phyloP scores from a whole-genome alignment of 208 protist species.

The Trypanosoma scelopori region DNA sequence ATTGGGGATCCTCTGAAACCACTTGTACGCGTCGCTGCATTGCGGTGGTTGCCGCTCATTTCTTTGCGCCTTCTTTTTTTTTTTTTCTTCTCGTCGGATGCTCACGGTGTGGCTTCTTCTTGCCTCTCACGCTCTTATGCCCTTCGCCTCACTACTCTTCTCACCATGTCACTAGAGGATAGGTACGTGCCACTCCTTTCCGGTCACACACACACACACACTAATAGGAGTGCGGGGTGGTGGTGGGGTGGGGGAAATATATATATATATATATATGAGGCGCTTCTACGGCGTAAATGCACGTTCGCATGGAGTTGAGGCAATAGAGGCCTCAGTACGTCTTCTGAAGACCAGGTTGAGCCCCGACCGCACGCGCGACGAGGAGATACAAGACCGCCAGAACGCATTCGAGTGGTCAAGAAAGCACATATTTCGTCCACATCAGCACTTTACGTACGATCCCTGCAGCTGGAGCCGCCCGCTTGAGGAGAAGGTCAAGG shows the following conservation, averaged over 20 bases:
- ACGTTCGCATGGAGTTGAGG: background rate
- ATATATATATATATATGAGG: conserved; percentile 16
- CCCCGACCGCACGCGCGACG: conserved; percentile 61
- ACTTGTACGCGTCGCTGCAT: too few species aligned
- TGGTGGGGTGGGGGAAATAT: too few species aligned
- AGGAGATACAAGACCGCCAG: conserved; percentile 73
- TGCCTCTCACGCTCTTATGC: too few species aligned
- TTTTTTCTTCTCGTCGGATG: background rate
- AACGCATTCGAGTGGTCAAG: conserved; percentile 68
- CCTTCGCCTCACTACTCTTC: too few species aligned
- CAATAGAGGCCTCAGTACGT: background rate
- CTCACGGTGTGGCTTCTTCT: too few species aligned
- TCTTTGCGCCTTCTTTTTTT: background rate
- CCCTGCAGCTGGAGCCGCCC: conserved; percentile 68
- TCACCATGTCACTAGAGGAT: too few species aligned
- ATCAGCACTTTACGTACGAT: conserved; percentile 87
- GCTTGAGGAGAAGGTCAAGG: conserved; percentile 50
- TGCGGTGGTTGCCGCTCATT: too few species aligned
- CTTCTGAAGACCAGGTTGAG: conserved; percentile 28
- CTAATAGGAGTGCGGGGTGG: too few species aligned
- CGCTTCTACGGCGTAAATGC: background rate
- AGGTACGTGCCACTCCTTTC: too few species aligned
- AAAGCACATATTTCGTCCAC: conserved; percentile 66
- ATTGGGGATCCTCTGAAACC: too few species aligned
- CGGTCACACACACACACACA: too few species aligned